Evolutionary conservation across 2,329 filamentous ascomycete species (phyloP).

Genomic region (Pseudogymnoascus sp.): DNA sequence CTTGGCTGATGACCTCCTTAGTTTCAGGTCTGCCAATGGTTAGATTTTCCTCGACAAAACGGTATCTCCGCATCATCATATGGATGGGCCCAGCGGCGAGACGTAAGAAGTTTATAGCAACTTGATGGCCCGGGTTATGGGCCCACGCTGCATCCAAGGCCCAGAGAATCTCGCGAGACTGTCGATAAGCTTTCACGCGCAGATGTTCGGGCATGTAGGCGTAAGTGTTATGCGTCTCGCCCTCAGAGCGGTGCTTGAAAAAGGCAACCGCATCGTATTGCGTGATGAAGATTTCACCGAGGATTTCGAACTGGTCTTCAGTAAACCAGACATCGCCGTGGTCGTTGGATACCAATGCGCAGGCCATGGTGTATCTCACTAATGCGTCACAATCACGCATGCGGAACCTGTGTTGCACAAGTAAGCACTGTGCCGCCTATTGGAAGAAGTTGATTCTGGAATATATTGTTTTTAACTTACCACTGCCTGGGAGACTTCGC

Average conservation of each 20-base stretch:
- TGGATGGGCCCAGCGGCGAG: constrained; percentile 29
- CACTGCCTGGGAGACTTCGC: no score
- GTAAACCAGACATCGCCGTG: constrained; percentile 22
- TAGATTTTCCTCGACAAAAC: constrained; percentile 29
- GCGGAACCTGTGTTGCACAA: constrained; percentile 23
- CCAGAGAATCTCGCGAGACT: constrained; percentile 28
- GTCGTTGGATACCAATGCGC: constrained; percentile 29
- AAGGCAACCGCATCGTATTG: constrained; percentile 29
- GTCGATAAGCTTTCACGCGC: constrained; percentile 21
- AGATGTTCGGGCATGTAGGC: constrained; percentile 23
- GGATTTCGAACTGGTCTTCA: constrained; percentile 18
- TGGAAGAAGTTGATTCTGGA: no score
- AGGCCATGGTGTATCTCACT: constrained; percentile 27
- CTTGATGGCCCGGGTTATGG: not conserved
- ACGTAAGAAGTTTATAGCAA: constrained; percentile 24
- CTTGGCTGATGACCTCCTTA: constrained; percentile 19
- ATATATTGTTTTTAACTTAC: no score
- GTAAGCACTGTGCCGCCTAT: no score
- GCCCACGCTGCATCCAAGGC: constrained; percentile 26
- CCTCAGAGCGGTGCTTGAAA: constrained; percentile 29
- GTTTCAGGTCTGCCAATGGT: constrained; percentile 25
- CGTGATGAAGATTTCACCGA: constrained; percentile 24
- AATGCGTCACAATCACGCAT: constrained; percentile 30
- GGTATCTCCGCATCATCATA: constrained; percentile 30
- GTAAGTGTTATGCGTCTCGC: constrained; percentile 30